Percentiles rank a stretch among this genome's conserved stretches.
Conservation (phyloP, 345 rosid species). For the Theobroma cacao region DNA sequence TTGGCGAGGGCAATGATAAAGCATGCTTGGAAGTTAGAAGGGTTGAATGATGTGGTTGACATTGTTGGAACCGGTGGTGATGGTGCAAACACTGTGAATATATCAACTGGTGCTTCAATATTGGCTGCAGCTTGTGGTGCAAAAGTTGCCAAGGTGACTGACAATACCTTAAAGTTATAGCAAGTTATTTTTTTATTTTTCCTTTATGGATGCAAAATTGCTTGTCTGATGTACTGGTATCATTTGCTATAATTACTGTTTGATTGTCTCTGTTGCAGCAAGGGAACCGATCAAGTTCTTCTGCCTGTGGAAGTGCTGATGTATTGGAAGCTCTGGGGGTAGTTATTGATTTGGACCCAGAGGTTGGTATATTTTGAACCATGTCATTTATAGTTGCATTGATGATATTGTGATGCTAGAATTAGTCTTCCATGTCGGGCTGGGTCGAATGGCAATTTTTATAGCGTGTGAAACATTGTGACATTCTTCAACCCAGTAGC, state of each 20-base stretch:
- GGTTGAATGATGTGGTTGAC: slow-evolving; percentile 69
- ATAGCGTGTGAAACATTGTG: not conserved
- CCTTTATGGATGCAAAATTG: not conserved
- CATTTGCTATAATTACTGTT: not conserved
- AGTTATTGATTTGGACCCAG: slow-evolving; percentile 70
- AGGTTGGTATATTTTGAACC: slow-evolving; percentile 37
- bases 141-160: slow-evolving; percentile 84
- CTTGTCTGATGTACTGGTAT: not conserved
- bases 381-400: not conserved
- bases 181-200: not conserved
- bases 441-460: not conserved
- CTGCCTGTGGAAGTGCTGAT: slow-evolving; percentile 99
- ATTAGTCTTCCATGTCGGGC: not conserved
- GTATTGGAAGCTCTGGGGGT: slow-evolving; percentile 84
- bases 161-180: not conserved
- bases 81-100: slow-evolving; percentile 94
- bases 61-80: slow-evolving; percentile 96
- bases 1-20: slow-evolving; percentile 85
- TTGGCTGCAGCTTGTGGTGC: slow-evolving; percentile 97
- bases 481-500: not conserved
- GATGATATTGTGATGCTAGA: not conserved
- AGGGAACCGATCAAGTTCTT: slow-evolving; percentile 96
- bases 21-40: slow-evolving; percentile 76
- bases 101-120: slow-evolving; percentile 90
- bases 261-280: slow-evolving; percentile 47